Evolutionary conservation across 768 basidiomycete genomes (phyloP).

Genomic region (Lentinula boryana): DNA sequence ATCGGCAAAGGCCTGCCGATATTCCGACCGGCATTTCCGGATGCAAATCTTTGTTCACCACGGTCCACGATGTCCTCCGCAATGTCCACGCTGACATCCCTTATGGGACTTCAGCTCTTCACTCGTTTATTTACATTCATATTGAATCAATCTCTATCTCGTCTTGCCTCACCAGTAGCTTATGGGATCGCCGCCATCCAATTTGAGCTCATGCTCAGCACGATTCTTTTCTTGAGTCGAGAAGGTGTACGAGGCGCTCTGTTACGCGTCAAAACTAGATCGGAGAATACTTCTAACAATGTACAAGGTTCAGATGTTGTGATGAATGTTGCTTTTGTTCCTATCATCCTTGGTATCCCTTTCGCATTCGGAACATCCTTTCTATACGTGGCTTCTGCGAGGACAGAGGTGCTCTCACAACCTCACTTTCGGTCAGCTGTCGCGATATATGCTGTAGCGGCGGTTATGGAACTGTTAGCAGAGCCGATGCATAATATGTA

Average conservation of each 20-base stretch:
- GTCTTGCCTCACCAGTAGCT: constrained; percentile 75
- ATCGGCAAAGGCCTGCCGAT: no score
- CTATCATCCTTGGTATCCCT: constrained; percentile 63
- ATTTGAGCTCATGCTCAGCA: constrained; percentile 86
- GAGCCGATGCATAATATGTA: constrained; percentile 81
- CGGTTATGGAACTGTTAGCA: constrained; percentile 68
- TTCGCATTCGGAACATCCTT: constrained; percentile 46
- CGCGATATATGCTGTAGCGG: constrained; percentile 64
- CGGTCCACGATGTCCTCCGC: not conserved
- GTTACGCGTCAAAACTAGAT: constrained; percentile 44
- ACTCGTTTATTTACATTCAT: constrained; percentile 83
- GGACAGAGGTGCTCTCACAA: constrained; percentile 50
- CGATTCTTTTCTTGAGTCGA: constrained; percentile 87
- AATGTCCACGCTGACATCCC: constrained; percentile 30
- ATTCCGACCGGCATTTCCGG: no score
- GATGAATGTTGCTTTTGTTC: constrained; percentile 53
- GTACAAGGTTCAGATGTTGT: constrained; percentile 15
- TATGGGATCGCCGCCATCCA: constrained; percentile 92
- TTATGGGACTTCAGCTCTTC: constrained; percentile 82
- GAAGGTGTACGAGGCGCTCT: constrained; percentile 89
- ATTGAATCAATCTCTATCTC: constrained; percentile 83
- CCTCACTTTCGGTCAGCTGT: constrained; percentile 61
- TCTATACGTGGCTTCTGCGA: constrained; percentile 51
- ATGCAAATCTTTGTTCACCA: not conserved
- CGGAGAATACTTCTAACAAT: constrained; percentile 10